Evolutionary conservation across 305 asterid genomes (phyloP).

Genomic region (Fraxinus ornus): DNA sequence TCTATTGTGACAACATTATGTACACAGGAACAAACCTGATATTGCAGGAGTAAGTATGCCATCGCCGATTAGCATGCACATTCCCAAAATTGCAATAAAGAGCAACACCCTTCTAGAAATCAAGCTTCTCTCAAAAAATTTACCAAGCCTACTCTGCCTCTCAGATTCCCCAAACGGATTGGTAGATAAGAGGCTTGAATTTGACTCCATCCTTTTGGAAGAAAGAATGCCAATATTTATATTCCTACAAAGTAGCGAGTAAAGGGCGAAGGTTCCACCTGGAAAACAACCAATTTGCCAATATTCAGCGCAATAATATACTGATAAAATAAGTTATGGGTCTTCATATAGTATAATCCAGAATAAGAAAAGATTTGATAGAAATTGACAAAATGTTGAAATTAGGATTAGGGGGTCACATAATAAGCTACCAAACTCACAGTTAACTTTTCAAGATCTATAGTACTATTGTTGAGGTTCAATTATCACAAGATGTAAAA

Average conservation of each 20-base stretch:
- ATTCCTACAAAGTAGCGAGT: slow-evolving; percentile 45
- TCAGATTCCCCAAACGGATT: slow-evolving; percentile 8
- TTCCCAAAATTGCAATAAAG: slow-evolving; percentile 46
- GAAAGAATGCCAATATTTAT: slow-evolving; percentile 41
- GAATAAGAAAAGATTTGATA: background rate
- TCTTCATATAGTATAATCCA: background rate
- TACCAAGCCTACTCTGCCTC: slow-evolving; percentile 36
- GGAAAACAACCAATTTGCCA: slow-evolving; percentile 8
- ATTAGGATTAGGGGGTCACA: background rate
- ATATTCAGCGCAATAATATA: background rate
- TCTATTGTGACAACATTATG: background rate
- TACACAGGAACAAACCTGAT: slow-evolving; percentile 32
- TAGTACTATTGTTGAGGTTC: background rate
- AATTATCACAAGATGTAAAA: background rate
- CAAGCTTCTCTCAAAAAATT: slow-evolving; percentile 41
- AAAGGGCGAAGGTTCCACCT: slow-evolving; percentile 50
- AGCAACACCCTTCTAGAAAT: slow-evolving; percentile 44
- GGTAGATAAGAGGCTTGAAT: slow-evolving; percentile 14
- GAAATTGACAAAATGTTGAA: background rate
- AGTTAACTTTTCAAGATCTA: background rate
- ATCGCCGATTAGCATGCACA: slow-evolving; percentile 52
- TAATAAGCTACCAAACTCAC: background rate
- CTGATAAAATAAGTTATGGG: background rate
- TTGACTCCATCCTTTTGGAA: slow-evolving; percentile 23
- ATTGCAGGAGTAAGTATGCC: slow-evolving; percentile 53